Percentiles rank a stretch among this genome's conserved stretches.
These are phyloP conservation scores for Pisolithus sp. DNA, from an alignment of 768 basidiomycete species.

Conservation along the genomic window DNA sequence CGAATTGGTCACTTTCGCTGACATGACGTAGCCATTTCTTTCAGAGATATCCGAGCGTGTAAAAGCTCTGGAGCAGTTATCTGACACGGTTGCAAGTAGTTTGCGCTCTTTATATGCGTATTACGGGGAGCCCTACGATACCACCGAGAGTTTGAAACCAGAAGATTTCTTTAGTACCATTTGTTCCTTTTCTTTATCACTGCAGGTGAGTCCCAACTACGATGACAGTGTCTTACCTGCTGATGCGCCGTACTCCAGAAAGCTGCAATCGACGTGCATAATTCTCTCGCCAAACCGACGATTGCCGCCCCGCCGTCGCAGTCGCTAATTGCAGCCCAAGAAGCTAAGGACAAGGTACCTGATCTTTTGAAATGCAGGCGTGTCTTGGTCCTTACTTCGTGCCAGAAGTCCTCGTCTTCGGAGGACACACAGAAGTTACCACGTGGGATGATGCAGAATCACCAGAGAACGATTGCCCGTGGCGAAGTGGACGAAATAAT, in stretches of 20 bases:
- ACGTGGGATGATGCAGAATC: neutral
- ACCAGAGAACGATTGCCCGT: conserved; percentile 44
- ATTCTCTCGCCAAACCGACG: conserved; percentile 19
- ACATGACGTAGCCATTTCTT: conserved; percentile 21
- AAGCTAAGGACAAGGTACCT: neutral
- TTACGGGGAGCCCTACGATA: conserved; percentile 71
- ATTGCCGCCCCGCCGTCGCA: too few species aligned
- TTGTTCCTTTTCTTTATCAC: conserved; percentile 63
- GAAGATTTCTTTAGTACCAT: conserved; percentile 81
- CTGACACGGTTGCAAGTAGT: conserved; percentile 49
- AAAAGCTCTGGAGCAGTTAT: conserved; percentile 61
- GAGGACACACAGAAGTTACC: too few species aligned
- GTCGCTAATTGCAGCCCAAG: neutral
- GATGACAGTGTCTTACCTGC: neutral
- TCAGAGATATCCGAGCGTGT: conserved; percentile 44
- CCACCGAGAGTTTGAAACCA: conserved; percentile 59
- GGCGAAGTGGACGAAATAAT: conserved; percentile 82
- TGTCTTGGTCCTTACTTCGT: neutral
- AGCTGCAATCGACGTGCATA: conserved; percentile 63
- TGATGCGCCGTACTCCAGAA: conserved; percentile 37
- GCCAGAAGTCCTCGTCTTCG: neutral
- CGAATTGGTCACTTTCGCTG: neutral
- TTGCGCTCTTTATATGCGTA: conserved; percentile 56
- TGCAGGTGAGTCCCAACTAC: conserved; percentile 44
- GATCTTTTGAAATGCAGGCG: neutral